These are phyloP conservation scores for Asparagopsis taxiformis DNA, from an alignment of 31 red algal species.

Conservation along the genomic window DNA sequence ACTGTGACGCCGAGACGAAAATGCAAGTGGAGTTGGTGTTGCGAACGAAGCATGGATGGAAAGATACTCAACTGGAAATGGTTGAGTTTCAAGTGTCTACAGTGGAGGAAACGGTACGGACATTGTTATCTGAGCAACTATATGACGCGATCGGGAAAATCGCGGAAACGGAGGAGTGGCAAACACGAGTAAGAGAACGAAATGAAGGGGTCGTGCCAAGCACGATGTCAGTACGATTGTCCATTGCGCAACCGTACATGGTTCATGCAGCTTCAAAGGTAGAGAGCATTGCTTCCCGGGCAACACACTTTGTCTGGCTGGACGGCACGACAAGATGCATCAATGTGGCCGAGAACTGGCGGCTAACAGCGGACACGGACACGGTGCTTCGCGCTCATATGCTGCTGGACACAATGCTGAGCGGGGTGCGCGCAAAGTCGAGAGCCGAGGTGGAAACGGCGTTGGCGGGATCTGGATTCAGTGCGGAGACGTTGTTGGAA, in stretches of 20 bases:
- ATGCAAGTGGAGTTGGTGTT: not conserved
- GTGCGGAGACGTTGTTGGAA: constrained; percentile 15
- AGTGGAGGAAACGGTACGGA: not conserved
- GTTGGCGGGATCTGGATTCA: constrained; percentile 16
- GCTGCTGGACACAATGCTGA: constrained; percentile 15
- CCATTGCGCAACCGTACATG: constrained; percentile 10
- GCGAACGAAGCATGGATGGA: not conserved
- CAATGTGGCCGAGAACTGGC: not conserved
- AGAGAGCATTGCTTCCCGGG: not conserved
- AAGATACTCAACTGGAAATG: not conserved
- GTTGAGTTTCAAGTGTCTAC: constrained; percentile 12
- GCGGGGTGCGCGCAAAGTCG: constrained; percentile 1
- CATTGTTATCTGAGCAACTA: constrained; percentile 8
- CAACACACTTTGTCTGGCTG: constrained; percentile 58
- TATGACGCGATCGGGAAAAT: constrained; percentile 1
- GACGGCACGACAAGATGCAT: constrained; percentile 20
- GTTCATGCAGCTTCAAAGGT: not conserved
- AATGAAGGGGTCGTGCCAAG: constrained; percentile 1
- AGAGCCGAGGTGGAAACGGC: constrained; percentile 16
- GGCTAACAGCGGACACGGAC: constrained; percentile 10
- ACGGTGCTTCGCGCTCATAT: constrained; percentile 24
- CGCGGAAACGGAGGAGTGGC: constrained; percentile 4
- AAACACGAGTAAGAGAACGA: not conserved
- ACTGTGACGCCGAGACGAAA: constrained; percentile 2
- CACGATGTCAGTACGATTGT: not conserved